These are phyloP conservation scores for Galerina sulciceps DNA, from an alignment of 768 basidiomycete genomes.

Conservation along the genomic window DNA sequence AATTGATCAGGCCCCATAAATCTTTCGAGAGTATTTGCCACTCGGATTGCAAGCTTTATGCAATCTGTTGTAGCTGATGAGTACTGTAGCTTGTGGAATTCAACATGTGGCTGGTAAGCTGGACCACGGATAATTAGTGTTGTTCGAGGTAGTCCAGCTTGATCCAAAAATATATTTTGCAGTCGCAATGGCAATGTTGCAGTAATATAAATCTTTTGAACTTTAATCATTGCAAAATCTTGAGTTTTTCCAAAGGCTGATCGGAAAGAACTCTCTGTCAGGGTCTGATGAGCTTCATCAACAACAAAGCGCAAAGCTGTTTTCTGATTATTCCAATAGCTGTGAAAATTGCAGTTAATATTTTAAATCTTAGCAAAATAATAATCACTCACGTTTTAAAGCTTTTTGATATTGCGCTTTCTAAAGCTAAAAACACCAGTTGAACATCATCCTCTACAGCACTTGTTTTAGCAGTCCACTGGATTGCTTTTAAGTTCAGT, in stretches of 20 bases:
- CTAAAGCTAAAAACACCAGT: constrained; percentile 22
- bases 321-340: constrained; percentile 1
- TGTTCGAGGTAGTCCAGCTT: neutral
- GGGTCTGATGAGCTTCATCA: constrained; percentile 24
- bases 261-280: constrained; percentile 3
- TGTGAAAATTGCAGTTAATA: neutral
- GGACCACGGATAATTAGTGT: constrained; percentile 15
- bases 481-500: neutral
- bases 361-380: neutral
- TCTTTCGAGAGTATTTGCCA: neutral
- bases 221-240: neutral
- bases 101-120: constrained; percentile 14
- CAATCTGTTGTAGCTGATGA: neutral
- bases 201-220: constrained; percentile 23
- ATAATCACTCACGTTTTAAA: constrained; percentile 9
- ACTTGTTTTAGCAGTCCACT: neutral
- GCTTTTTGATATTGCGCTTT: neutral
- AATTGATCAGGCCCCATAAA: constrained; percentile 5
- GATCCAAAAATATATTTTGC: neutral
- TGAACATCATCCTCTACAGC: neutral
- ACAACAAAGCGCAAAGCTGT: constrained; percentile 6
- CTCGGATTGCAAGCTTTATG: neutral
- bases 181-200: constrained; percentile 19
- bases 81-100: constrained; percentile 11
- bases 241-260: constrained; percentile 1